Evolutionary conservation across 1,139 yeast genomes (phyloP).

Genomic region (Hyphopichia pseudoburtonii): DNA sequence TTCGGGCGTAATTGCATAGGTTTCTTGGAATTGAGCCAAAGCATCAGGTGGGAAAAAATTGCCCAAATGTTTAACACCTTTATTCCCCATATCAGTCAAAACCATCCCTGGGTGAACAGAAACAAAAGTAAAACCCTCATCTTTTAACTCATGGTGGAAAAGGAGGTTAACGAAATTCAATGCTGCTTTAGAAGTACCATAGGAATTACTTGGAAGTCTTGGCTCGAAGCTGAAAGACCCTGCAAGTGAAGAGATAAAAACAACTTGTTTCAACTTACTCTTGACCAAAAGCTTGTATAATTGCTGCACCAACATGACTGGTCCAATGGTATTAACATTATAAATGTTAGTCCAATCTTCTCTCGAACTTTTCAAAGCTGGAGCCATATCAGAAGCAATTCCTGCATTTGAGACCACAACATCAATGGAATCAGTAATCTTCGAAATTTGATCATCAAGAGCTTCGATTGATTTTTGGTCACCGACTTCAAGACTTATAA

Average conservation of each 20-base stretch:
- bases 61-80: no score
- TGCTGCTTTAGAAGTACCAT: constrained; percentile 37
- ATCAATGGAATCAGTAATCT: constrained; percentile 14
- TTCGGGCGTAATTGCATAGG: no score
- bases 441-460: constrained; percentile 11
- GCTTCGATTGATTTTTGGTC: constrained; percentile 13
- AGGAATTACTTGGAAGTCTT: constrained; percentile 18
- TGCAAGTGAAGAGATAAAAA: constrained; percentile 22
- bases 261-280: constrained; percentile 19
- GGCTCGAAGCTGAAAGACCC: constrained; percentile 16
- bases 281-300: constrained; percentile 23
- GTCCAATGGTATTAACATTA: constrained; percentile 28
- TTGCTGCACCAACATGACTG: constrained; percentile 25
- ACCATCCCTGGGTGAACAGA: constrained; percentile 33
- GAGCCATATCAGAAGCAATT: constrained; percentile 5
- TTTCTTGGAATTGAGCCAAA: no score
- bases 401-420: constrained; percentile 20
- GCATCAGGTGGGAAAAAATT: no score
- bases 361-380: constrained; percentile 8
- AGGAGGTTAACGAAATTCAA: constrained; percentile 22
- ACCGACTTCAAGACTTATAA: constrained; percentile 6
- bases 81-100: constrained; percentile 27
- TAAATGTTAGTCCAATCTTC: constrained; percentile 18
- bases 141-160: constrained; percentile 19
- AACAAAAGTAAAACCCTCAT: constrained; percentile 21